phyloP scores from a whole-genome alignment of 164 flowering plant genomes.

The Vitis amurensis region DNA sequence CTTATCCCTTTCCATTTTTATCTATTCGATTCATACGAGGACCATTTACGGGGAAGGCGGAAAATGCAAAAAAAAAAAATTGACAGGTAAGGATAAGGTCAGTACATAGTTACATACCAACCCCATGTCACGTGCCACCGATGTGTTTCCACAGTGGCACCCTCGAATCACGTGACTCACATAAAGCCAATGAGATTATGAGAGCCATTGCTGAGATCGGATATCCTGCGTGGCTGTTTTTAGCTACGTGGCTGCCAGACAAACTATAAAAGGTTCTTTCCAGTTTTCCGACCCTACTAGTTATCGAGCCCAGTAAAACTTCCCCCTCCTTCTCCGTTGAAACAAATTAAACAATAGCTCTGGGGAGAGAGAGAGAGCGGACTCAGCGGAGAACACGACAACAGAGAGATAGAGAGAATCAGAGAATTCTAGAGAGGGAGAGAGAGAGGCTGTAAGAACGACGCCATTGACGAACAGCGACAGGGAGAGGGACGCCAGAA shows the following conservation, averaged over 20 bases:
- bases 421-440: background rate
- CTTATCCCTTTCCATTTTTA: background rate
- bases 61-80: no score
- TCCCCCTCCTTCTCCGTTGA: slow-evolving; percentile 1
- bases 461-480: no score
- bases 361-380: background rate
- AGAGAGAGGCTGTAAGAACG: background rate
- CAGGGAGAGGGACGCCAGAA: background rate
- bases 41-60: background rate
- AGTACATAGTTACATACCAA: no score
- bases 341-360: background rate
- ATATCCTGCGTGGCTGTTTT: slow-evolving; percentile 4
- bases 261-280: slow-evolving; percentile 12
- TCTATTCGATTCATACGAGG: background rate
- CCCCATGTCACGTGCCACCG: no score
- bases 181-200: no score
- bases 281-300: background rate
- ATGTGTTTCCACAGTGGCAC: no score
- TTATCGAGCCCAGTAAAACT: background rate
- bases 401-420: no score
- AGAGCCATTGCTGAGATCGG: background rate
- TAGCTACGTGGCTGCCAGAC: background rate
- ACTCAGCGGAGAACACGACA: background rate
- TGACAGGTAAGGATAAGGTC: no score
- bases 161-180: background rate